phyloP scores from a whole-genome alignment of 306 rosid genomes.

The Vigna angularis region DNA sequence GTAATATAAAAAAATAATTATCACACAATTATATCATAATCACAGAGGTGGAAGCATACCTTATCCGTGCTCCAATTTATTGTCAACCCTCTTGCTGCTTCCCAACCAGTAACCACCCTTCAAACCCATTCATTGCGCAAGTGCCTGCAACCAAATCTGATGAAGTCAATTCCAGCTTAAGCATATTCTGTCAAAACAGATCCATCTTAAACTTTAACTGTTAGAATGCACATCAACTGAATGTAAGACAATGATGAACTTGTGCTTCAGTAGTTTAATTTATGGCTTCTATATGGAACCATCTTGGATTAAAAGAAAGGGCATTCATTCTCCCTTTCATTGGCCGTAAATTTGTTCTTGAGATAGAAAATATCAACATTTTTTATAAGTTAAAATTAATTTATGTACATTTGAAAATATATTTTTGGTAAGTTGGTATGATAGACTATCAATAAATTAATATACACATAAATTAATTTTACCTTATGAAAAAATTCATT shows the following conservation, averaged over 20 bases:
- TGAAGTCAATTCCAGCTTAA: conserved; percentile 2
- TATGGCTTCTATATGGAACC: background rate
- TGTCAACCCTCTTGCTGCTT: background rate
- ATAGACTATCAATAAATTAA: too few relatives aligned
- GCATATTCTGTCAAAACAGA: background rate
- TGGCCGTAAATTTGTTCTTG: background rate
- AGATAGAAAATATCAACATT: too few relatives aligned
- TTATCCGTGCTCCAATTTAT: conserved; percentile 33
- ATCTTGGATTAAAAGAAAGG: too few relatives aligned
- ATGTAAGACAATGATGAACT: background rate
- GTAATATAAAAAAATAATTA: background rate
- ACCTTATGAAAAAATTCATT: too few relatives aligned
- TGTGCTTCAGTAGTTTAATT: background rate
- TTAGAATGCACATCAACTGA: background rate
- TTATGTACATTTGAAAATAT: too few relatives aligned
- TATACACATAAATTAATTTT: too few relatives aligned
- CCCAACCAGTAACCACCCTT: background rate
- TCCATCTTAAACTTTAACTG: conserved; percentile 2
- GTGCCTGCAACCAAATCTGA: background rate
- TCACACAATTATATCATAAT: background rate
- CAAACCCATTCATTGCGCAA: conserved; percentile 26
- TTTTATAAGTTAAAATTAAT: too few relatives aligned
- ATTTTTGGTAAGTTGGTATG: too few relatives aligned
- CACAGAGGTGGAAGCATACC: conserved; percentile 3
- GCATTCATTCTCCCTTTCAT: background rate